Percentiles rank a stretch among this genome's conserved stretches.
These are phyloP conservation scores for Evansstolkia leycettana DNA, from an alignment of 495 filamentous ascomycete genomes.

Conservation along the genomic window DNA sequence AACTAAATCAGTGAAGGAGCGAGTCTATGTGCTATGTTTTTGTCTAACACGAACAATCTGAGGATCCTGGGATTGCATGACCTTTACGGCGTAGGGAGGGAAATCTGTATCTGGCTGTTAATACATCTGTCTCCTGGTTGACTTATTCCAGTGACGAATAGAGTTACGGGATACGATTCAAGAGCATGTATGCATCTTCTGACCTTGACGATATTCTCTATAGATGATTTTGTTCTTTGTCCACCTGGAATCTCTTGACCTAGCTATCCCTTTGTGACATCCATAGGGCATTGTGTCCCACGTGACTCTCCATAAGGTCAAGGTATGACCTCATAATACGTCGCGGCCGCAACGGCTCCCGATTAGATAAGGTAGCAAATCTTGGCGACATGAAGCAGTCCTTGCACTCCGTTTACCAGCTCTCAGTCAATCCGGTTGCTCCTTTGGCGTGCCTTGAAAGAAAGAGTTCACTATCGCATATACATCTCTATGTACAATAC, in stretches of 20 bases:
- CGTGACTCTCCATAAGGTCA: too few species aligned
- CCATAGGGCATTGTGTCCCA: too few species aligned
- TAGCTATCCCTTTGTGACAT: too few species aligned
- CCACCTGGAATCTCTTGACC: too few species aligned
- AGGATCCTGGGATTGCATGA: constrained; percentile 33
- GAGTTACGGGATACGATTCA: constrained; percentile 7
- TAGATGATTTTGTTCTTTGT: too few species aligned
- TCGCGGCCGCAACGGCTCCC: constrained; percentile 3
- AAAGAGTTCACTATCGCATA: background rate
- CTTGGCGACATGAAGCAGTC: too few species aligned
- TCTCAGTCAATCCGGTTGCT: too few species aligned
- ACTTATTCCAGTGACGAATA: constrained; percentile 23
- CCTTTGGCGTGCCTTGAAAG: too few species aligned
- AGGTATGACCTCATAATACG: constrained; percentile 5
- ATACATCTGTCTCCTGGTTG: constrained; percentile 26
- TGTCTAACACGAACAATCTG: constrained; percentile 9
- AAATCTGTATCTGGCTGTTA: constrained; percentile 37
- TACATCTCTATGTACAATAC: constrained; percentile 27
- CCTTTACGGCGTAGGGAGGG: constrained; percentile 40
- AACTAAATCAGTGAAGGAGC: constrained; percentile 16
- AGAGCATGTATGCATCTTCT: too few species aligned
- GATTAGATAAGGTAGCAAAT: constrained; percentile 12
- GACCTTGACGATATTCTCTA: too few species aligned
- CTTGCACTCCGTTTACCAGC: too few species aligned
- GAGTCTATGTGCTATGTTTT: constrained; percentile 6